Percentiles rank a stretch among this genome's conserved stretches.
Evolutionary conservation across 31 red algal genomes (phyloP).

Genomic region (Endocladia muricata): DNA sequence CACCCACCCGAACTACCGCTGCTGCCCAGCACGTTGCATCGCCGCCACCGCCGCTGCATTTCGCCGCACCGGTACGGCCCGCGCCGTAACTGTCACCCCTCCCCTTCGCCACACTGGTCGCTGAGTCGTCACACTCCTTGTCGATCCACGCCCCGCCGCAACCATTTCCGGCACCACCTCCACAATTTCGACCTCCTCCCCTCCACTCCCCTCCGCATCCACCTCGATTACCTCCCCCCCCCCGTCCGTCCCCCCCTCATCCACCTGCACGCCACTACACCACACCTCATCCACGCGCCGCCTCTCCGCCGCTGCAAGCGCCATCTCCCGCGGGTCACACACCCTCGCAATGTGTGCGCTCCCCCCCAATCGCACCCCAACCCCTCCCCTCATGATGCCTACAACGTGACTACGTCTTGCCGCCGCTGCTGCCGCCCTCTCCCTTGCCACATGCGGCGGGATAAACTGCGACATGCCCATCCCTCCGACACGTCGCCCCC

Average conservation of each 20-base stretch:
- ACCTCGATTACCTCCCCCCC: background rate
- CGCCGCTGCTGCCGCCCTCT: constrained; percentile 6
- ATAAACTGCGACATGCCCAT: background rate
- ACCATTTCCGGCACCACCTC: background rate
- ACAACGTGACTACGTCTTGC: background rate
- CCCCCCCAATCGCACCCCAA: background rate
- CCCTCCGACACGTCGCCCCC: background rate
- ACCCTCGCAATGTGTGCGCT: background rate
- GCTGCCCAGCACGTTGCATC: background rate
- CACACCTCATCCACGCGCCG: constrained; percentile 31
- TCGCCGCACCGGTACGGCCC: background rate
- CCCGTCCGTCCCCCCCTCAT: too few relatives aligned
- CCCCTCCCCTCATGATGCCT: constrained; percentile 6
- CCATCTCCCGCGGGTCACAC: constrained; percentile 47
- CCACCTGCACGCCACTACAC: constrained; percentile 9
- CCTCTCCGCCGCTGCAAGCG: constrained; percentile 32
- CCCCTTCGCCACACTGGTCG: background rate
- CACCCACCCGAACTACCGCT: background rate
- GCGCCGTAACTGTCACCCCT: background rate
- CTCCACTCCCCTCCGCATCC: background rate
- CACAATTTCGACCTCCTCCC: background rate
- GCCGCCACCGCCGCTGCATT: background rate
- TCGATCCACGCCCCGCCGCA: background rate
- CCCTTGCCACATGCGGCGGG: background rate
- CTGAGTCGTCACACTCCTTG: background rate